Percentiles rank a stretch among this genome's conserved stretches.
Evolutionary conservation across 345 rosid genomes (phyloP).

Genomic region (Camelina neglecta): DNA sequence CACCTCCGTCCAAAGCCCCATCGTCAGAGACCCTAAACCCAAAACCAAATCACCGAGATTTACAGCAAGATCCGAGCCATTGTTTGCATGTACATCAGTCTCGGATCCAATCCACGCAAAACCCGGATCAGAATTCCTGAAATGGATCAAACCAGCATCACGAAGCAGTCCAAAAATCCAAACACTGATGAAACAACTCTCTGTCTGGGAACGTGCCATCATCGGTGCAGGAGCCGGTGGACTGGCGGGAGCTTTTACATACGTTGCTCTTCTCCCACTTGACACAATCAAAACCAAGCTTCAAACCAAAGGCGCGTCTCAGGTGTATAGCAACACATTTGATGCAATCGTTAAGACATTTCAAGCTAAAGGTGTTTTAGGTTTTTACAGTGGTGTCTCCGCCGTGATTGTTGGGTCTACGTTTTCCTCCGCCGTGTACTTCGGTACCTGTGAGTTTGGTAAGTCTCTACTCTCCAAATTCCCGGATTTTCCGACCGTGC

Average conservation of each 20-base stretch:
- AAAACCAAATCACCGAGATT: slow-evolving; percentile 22
- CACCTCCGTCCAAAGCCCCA: slow-evolving; percentile 35
- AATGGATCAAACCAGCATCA: slow-evolving; percentile 60
- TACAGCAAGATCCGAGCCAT: slow-evolving; percentile 19
- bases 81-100: slow-evolving; percentile 57
- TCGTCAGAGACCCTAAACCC: slow-evolving; percentile 26
- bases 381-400: slow-evolving; percentile 89
- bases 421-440: slow-evolving; percentile 84
- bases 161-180: slow-evolving; percentile 53
- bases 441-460: slow-evolving; percentile 95
- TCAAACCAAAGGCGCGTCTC: slow-evolving; percentile 87
- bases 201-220: slow-evolving; percentile 79
- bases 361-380: slow-evolving; percentile 73
- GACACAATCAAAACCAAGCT: slow-evolving; percentile 92
- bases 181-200: slow-evolving; percentile 65
- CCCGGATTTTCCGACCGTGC: slow-evolving; percentile 64
- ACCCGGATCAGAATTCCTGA: slow-evolving; percentile 39
- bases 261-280: slow-evolving; percentile 81
- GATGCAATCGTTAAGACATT: slow-evolving; percentile 81
- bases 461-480: slow-evolving; percentile 77
- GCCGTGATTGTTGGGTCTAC: slow-evolving; percentile 94
- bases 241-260: slow-evolving; percentile 90
- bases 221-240: slow-evolving; percentile 90
- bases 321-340: slow-evolving; percentile 62
- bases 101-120: slow-evolving; percentile 27